Percentiles rank a stretch among this genome's conserved stretches.
These are phyloP conservation scores for Coprinellus micaceus DNA, from an alignment of 768 basidiomycete species.

Conservation along the genomic window DNA sequence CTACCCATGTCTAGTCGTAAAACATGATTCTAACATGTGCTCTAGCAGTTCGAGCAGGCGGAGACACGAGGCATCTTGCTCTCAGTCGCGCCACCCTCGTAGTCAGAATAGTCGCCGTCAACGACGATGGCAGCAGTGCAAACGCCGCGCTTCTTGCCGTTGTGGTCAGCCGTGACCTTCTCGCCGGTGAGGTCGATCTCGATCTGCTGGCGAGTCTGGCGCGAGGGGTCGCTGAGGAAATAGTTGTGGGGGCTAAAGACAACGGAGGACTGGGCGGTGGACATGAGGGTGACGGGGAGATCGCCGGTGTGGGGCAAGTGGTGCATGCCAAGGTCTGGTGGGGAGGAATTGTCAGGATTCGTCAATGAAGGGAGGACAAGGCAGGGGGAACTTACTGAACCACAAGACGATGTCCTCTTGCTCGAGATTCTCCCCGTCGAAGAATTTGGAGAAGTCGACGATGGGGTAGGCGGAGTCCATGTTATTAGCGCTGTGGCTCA, in stretches of 20 bases:
- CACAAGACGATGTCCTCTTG: slow-evolving; percentile 5
- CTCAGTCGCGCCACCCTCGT: background rate
- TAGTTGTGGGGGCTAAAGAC: slow-evolving; percentile 4
- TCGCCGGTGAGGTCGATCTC: slow-evolving; percentile 2
- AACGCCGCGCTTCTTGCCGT: background rate
- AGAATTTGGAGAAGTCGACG: slow-evolving; percentile 2
- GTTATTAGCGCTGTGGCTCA: background rate
- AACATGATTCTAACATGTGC: too few relatives aligned
- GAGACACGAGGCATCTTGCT: slow-evolving; percentile 5
- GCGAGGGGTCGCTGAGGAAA: slow-evolving; percentile 3
- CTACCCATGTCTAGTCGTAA: too few relatives aligned
- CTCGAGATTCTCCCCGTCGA: slow-evolving; percentile 6
- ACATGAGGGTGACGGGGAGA: slow-evolving; percentile 3
- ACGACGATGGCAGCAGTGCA: background rate
- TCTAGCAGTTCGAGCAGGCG: too few relatives aligned
- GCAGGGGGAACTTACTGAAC: background rate
- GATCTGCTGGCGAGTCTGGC: slow-evolving; percentile 1
- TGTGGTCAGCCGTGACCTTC: background rate
- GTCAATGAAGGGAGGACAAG: background rate
- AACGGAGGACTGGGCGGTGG: slow-evolving; percentile 5
- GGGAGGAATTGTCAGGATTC: background rate
- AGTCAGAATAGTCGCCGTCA: background rate
- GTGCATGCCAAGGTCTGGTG: slow-evolving; percentile 3
- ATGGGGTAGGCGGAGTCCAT: background rate
- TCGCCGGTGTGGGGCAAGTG: slow-evolving; percentile 2